These are phyloP conservation scores for Sphaerobolus stellatus DNA, from an alignment of 1,284 basidiomycete species.

Conservation along the genomic window DNA sequence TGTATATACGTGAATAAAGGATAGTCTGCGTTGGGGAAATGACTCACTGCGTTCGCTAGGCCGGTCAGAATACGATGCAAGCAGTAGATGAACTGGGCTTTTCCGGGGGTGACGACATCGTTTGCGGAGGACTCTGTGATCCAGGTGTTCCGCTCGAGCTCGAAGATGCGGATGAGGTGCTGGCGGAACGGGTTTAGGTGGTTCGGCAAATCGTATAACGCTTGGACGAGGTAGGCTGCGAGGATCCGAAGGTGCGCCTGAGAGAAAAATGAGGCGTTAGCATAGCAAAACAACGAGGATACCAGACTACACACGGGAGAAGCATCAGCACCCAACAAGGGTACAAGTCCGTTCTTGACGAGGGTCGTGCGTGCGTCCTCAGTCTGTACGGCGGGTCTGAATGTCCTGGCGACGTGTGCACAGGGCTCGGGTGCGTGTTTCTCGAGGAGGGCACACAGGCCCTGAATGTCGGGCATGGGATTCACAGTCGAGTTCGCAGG, in stretches of 20 bases:
- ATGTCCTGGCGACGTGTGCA: constrained; percentile 69
- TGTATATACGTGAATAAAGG: no score
- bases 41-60: no score
- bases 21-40: no score
- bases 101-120: no score
- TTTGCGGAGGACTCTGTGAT: constrained; percentile 24
- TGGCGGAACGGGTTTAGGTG: constrained; percentile 71
- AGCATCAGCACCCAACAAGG: constrained; percentile 4
- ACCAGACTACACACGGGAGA: not conserved
- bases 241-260: constrained; percentile 71
- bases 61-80: no score
- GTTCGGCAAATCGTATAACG: constrained; percentile 52
- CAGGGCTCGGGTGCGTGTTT: constrained; percentile 66
- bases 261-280: not conserved
- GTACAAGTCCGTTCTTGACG: constrained; percentile 7
- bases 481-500: no score
- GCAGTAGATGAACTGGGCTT: no score
- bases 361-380: constrained; percentile 7
- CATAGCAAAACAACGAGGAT: not conserved
- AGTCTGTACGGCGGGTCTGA: constrained; percentile 32
- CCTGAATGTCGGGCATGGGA: constrained; percentile 1
- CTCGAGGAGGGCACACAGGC: constrained; percentile 47
- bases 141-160: constrained; percentile 62
- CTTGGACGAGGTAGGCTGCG: constrained; percentile 53
- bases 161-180: constrained; percentile 60